These are phyloP conservation scores for Xylariaceae sp. DNA, from an alignment of 2,329 filamentous ascomycete genomes.

Conservation along the genomic window DNA sequence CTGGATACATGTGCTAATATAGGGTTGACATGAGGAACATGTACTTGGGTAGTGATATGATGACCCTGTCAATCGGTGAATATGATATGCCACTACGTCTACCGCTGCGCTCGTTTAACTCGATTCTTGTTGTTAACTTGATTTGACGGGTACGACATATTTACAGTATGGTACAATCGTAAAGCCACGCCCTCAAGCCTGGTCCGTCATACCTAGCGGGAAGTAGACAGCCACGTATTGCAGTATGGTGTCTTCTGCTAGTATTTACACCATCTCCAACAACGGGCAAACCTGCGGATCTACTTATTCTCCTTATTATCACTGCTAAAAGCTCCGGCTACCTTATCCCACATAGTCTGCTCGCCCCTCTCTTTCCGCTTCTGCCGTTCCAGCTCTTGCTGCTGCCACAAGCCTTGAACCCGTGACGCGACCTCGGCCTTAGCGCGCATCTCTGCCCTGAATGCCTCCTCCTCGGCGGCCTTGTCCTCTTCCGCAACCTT, in stretches of 20 bases:
- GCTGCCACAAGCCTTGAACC: slow-evolving; percentile 60
- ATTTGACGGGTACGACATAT: slow-evolving; percentile 6
- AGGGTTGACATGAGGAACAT: no score
- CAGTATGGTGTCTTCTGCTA: not conserved
- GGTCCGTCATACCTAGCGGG: not conserved
- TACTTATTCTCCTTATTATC: slow-evolving; percentile 28
- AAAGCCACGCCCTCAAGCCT: not conserved
- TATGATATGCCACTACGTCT: not conserved
- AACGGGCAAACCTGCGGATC: no score
- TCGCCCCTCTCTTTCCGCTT: slow-evolving; percentile 63
- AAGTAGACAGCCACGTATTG: not conserved
- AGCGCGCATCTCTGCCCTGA: slow-evolving; percentile 66
- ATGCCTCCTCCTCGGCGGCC: slow-evolving; percentile 66
- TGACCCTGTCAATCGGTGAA: no score
- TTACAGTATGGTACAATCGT: slow-evolving; percentile 26
- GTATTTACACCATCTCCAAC: not conserved
- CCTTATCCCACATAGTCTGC: slow-evolving; percentile 50
- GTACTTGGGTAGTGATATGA: no score
- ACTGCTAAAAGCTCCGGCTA: slow-evolving; percentile 41
- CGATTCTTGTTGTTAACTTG: slow-evolving; percentile 2
- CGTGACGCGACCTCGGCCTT: slow-evolving; percentile 64
- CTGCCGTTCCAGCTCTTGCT: slow-evolving; percentile 60
- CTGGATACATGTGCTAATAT: no score
- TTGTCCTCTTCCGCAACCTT: slow-evolving; percentile 64
- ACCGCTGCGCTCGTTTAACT: slow-evolving; percentile 2